Base-by-base conservation (phyloP, 2,329 filamentous ascomycete genomes). In the Pseudogymnoascus sp. region DNA sequence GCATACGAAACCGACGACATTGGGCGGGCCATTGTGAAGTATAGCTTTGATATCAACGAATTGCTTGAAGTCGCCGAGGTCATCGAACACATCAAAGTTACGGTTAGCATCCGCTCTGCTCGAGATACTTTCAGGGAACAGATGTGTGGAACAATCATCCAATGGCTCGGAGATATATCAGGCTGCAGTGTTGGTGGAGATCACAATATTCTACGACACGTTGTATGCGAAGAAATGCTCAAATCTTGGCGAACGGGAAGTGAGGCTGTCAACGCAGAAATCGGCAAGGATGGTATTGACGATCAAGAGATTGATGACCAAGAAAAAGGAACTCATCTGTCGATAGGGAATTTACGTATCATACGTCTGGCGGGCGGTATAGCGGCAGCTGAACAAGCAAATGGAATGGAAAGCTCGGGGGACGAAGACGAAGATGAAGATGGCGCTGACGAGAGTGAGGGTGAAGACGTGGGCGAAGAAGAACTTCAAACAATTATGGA, bases 61-160 rank as follows among this genome's bases (percentile, higher is more conserved):
- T 81, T 99, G 11, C 79, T 99, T 14, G 78, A 78, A 12, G 92
- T 94, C 75, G 90, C 92, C 4, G 89, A 85, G 66, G 87, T 94
- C 21, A 90, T 99, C 67, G 94, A 99, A 75, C 88, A 96, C 65
- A 97, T 99, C 74, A 92, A 96, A 72, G 86, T 99, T 63, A 97
- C 94, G 0, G 91, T 97, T 59, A 99, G 94, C 0, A 92, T 99
- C 65, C 86, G 94, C 49, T 96, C 93, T 8, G 86, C 94, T 4
- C 84, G 95, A 68, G 94, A 99, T 75, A 97, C 92, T 0, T 99
- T 97, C 76, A 84, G 94, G 64, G 94, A 99, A 73, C 90, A 97
- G 73, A 99, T 99, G 95, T 97, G 92, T 69, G 92, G 90, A n/a
- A 91, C 92, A 14, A 93, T 99, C 65, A 89, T 99, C 61, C 92